Evolutionary conservation across 768 basidiomycete genomes (phyloP).

Genomic region (Tricholoma saponaceum): DNA sequence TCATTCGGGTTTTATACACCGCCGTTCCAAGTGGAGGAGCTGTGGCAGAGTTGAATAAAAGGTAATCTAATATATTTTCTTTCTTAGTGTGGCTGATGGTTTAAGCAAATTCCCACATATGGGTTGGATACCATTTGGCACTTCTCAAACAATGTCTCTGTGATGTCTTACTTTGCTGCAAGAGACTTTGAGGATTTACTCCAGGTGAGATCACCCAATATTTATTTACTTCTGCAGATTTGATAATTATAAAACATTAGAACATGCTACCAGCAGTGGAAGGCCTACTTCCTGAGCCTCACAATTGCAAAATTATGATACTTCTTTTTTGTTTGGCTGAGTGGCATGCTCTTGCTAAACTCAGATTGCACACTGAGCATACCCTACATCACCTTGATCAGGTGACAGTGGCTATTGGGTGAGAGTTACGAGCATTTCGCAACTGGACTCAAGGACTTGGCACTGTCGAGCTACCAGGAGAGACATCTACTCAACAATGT

Average conservation of each 20-base stretch:
- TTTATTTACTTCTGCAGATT: not conserved
- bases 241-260: conserved; percentile 6
- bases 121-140: conserved; percentile 18
- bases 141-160: conserved; percentile 17
- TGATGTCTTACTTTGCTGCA: conserved; percentile 18
- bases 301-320: conserved; percentile 17
- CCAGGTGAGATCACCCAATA: conserved; percentile 14
- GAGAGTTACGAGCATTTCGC: conserved; percentile 16
- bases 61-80: not conserved
- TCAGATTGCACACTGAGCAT: conserved; percentile 22
- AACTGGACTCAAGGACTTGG: conserved; percentile 13
- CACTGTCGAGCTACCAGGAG: conserved; percentile 10
- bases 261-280: conserved; percentile 31
- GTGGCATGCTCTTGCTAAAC: conserved; percentile 27
- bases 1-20: conserved; percentile 23
- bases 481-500: not conserved
- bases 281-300: conserved; percentile 21
- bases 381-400: conserved; percentile 17
- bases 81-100: conserved; percentile 16
- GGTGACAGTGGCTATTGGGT: conserved; percentile 17
- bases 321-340: conserved; percentile 20
- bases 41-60: not conserved
- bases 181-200: conserved; percentile 25
- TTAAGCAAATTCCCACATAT: conserved; percentile 26
- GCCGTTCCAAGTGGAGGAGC: not conserved